Evolutionary conservation across 148 eudicot species (phyloP).

Genomic region (Suaeda aralocaspica): DNA sequence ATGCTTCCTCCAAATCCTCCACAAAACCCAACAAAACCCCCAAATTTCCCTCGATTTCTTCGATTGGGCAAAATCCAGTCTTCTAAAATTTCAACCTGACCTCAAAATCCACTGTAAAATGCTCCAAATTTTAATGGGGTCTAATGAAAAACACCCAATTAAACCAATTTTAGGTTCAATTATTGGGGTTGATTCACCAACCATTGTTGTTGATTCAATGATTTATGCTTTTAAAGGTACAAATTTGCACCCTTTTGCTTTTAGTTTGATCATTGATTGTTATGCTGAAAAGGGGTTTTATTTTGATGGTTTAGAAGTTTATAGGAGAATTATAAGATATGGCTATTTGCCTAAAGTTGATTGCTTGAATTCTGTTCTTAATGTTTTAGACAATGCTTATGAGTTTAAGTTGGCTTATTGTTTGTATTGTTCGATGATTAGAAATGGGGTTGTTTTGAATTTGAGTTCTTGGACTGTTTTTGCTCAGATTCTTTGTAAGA

Average conservation of each 20-base stretch:
- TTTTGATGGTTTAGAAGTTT: slow-evolving; percentile 55
- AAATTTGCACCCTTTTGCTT: slow-evolving; percentile 35
- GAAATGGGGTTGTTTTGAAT: slow-evolving; percentile 46
- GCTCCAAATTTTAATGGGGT: slow-evolving; percentile 32
- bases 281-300: slow-evolving; percentile 51
- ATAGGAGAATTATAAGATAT: slow-evolving; percentile 21
- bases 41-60: slow-evolving; percentile 59
- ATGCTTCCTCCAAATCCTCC: slow-evolving; percentile 53
- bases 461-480: slow-evolving; percentile 51
- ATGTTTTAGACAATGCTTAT: slow-evolving; percentile 34
- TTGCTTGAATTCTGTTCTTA: slow-evolving; percentile 57
- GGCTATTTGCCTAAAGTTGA: slow-evolving; percentile 40
- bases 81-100: slow-evolving; percentile 60
- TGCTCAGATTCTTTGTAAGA: slow-evolving; percentile 48
- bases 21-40: slow-evolving; percentile 52
- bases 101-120: slow-evolving; percentile 40
- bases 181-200: slow-evolving; percentile 42
- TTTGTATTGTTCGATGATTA: slow-evolving; percentile 57
- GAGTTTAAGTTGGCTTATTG: slow-evolving; percentile 55
- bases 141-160: slow-evolving; percentile 32
- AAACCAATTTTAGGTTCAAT: slow-evolving; percentile 56
- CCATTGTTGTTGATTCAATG: slow-evolving; percentile 40
- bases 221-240: slow-evolving; percentile 40
- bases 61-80: slow-evolving; percentile 56
- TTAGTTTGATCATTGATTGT: slow-evolving; percentile 52